A percentile compares a stretch with the other conserved stretches of the same genome.
Evolutionary conservation across 371 early-diverging fungal genomes (phyloP).

Genomic region (Coemansia sp.): DNA sequence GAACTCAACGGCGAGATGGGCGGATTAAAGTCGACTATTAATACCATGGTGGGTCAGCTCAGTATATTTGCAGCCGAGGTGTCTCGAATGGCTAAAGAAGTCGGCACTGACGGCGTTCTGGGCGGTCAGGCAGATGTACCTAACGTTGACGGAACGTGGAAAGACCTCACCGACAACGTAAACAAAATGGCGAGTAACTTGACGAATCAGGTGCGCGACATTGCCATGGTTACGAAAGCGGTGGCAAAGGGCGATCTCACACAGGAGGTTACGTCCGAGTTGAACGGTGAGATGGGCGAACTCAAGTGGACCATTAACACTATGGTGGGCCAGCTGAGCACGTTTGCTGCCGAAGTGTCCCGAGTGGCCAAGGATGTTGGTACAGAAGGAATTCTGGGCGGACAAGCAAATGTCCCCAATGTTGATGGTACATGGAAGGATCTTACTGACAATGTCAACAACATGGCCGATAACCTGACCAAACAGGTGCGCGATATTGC

Average conservation of each 20-base stretch:
- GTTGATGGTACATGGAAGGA: slow-evolving; percentile 67
- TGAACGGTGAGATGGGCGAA: slow-evolving; percentile 65
- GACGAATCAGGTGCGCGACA: slow-evolving; percentile 47
- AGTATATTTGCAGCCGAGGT: slow-evolving; percentile 50
- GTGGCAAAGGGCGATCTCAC: slow-evolving; percentile 66
- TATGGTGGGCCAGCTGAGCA: slow-evolving; percentile 60
- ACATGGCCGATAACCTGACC: slow-evolving; percentile 58
- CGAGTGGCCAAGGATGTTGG: slow-evolving; percentile 61
- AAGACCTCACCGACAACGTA: slow-evolving; percentile 58
- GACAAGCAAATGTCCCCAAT: slow-evolving; percentile 26
- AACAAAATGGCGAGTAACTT: slow-evolving; percentile 58
- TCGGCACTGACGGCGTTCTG: slow-evolving; percentile 55
- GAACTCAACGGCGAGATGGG: slow-evolving; percentile 67
- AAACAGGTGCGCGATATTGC: slow-evolving; percentile 54
- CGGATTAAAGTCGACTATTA: slow-evolving; percentile 68
- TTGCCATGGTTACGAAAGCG: slow-evolving; percentile 51
- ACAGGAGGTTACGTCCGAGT: slow-evolving; percentile 57
- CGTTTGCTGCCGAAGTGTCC: slow-evolving; percentile 53
- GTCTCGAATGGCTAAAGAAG: slow-evolving; percentile 40
- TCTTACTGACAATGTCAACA: slow-evolving; percentile 59
- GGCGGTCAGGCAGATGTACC: slow-evolving; percentile 50
- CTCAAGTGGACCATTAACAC: slow-evolving; percentile 71
- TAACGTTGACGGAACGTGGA: slow-evolving; percentile 55
- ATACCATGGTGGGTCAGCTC: slow-evolving; percentile 62
- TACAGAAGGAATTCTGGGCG: slow-evolving; percentile 50